phyloP scores from a whole-genome alignment of 352 stramenopile genomes.

The Globisporangium irregulare region DNA sequence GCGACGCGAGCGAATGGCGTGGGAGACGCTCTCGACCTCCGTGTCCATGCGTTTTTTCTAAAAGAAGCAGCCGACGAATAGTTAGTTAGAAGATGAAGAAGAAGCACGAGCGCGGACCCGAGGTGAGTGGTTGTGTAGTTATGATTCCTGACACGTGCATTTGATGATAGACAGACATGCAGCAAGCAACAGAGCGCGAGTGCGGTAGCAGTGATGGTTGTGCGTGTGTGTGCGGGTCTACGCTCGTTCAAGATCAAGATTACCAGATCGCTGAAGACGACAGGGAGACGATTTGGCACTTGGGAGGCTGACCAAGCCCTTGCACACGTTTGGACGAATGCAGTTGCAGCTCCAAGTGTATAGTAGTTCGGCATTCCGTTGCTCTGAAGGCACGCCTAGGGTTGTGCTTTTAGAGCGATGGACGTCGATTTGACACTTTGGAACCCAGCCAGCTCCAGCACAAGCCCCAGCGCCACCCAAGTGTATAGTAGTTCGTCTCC shows the following conservation, averaged over 20 bases:
- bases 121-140: constrained; percentile 10
- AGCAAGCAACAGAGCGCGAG: not conserved
- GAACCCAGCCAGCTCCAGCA: not conserved
- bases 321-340: not conserved
- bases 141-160: not conserved
- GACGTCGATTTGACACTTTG: constrained; percentile 10
- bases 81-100: constrained; percentile 1
- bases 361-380: constrained; percentile 7
- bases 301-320: not conserved
- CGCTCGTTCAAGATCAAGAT: not conserved
- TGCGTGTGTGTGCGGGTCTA: not conserved
- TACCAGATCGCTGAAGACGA: not conserved
- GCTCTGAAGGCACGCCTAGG: not conserved
- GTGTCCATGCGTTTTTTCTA: constrained; percentile 56
- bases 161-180: not conserved
- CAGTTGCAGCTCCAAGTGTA: not conserved
- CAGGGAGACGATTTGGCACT: constrained; percentile 11
- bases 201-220: not conserved
- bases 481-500: constrained; percentile 10
- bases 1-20: constrained; percentile 9
- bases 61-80: not conserved
- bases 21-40: constrained; percentile 28
- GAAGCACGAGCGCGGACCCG: not conserved
- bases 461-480: not conserved
- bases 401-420: not conserved